These are phyloP conservation scores for Metschnikowia similis DNA, from an alignment of 805 yeast genomes.

Conservation along the genomic window DNA sequence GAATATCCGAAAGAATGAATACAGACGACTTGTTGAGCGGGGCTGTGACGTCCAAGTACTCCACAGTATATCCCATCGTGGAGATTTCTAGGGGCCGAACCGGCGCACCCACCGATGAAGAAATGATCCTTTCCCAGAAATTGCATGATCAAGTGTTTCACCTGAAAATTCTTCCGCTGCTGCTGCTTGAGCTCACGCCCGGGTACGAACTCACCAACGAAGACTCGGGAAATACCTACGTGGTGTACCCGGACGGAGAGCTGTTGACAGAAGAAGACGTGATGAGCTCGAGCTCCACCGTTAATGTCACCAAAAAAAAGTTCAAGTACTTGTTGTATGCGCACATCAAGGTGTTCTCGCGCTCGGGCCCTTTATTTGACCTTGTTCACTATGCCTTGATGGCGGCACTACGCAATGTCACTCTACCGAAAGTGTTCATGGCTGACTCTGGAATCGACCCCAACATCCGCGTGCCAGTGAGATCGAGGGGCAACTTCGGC, in stretches of 20 bases:
- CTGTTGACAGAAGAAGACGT: conserved; percentile 23
- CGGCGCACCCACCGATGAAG: conserved; percentile 85
- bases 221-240: conserved; percentile 11
- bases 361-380: conserved; percentile 80
- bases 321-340: conserved; percentile 57
- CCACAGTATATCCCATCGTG: conserved; percentile 63
- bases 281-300: conserved; percentile 17
- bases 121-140: conserved; percentile 66
- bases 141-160: conserved; percentile 57
- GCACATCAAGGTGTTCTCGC: conserved; percentile 68
- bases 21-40: conserved; percentile 23
- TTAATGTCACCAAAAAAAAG: conserved; percentile 18
- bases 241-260: conserved; percentile 57
- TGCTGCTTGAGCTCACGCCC: conserved; percentile 13
- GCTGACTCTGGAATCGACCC: conserved; percentile 52
- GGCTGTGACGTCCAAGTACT: conserved; percentile 17
- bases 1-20: conserved; percentile 52
- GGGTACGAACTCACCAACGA: conserved; percentile 18
- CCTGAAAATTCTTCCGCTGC: conserved; percentile 46
- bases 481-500: conserved; percentile 49
- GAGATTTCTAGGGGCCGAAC: conserved; percentile 69
- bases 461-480: conserved; percentile 48
- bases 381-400: conserved; percentile 66
- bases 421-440: conserved; percentile 63
- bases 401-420: conserved; percentile 54